Conservation (phyloP, 805 yeast genomes). For the Gaillardinia entomophila region DNA sequence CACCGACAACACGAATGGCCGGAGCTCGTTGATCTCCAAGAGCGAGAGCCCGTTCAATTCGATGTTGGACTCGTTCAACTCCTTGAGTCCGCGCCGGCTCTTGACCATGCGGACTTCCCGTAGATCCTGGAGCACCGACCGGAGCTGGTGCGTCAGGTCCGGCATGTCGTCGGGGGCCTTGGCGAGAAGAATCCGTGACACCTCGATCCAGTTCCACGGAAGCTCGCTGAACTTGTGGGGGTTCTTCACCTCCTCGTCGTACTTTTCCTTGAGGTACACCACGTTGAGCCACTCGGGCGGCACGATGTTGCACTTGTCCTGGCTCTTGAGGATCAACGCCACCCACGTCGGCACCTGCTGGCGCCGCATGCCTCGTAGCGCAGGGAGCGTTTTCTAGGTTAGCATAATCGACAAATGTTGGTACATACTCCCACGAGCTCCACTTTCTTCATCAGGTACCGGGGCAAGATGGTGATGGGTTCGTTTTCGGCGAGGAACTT, state of each 20-base stretch:
- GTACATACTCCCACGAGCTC: constrained; percentile 56
- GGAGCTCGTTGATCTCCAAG: constrained; percentile 80
- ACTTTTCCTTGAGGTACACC: constrained; percentile 45
- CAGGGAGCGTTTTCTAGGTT: constrained; percentile 46
- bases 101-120: constrained; percentile 79
- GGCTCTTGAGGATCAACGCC: constrained; percentile 76
- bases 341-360: constrained; percentile 79
- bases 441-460: constrained; percentile 62
- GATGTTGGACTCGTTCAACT: constrained; percentile 76
- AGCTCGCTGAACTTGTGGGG: constrained; percentile 58
- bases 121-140: constrained; percentile 73
- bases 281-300: constrained; percentile 81
- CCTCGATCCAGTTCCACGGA: constrained; percentile 88
- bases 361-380: constrained; percentile 61
- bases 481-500: constrained; percentile 84
- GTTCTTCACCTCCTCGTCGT: constrained; percentile 60
- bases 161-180: constrained; percentile 74
- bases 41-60: constrained; percentile 77
- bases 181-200: constrained; percentile 62
- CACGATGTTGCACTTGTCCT: constrained; percentile 77
- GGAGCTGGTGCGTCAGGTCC: constrained; percentile 65
- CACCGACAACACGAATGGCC: constrained; percentile 74
- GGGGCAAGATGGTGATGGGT: constrained; percentile 66
- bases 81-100: constrained; percentile 70
- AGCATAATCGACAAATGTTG: constrained; percentile 5